phyloP scores from a whole-genome alignment of 139 green algal species.

The Chlamydomonas eustigma region DNA sequence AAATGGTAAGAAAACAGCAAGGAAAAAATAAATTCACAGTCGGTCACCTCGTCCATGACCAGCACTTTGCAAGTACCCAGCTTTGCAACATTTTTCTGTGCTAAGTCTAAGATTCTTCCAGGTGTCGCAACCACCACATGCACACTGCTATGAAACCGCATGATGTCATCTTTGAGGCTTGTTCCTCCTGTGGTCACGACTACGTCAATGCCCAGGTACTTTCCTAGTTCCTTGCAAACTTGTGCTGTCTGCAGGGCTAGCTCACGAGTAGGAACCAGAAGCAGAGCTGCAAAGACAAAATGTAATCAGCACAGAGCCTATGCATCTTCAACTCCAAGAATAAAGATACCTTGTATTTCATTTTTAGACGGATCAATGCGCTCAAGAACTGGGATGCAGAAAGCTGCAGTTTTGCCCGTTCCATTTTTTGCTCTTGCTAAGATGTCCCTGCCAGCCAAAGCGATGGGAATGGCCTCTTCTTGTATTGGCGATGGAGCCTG shows the following conservation, averaged over 20 bases:
- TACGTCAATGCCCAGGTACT: slow-evolving; percentile 83
- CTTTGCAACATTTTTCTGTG: slow-evolving; percentile 91
- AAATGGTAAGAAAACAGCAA: not conserved
- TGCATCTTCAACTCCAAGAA: not conserved
- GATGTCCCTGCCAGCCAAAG: slow-evolving; percentile 94
- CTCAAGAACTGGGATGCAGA: slow-evolving; percentile 96
- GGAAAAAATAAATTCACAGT: not conserved
- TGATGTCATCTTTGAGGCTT: slow-evolving; percentile 96
- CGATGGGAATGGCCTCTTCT: slow-evolving; percentile 98
- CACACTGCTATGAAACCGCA: slow-evolving; percentile 86
- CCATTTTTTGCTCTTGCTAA: slow-evolving; percentile 99
- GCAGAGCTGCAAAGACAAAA: slow-evolving; percentile 75
- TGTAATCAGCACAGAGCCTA: not conserved
- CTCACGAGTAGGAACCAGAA: slow-evolving; percentile 97
- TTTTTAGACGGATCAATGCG: slow-evolving; percentile 83
- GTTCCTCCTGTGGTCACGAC: slow-evolving; percentile 98
- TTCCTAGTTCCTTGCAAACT: slow-evolving; percentile 95
- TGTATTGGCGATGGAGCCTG: slow-evolving; percentile 83
- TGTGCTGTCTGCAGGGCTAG: slow-evolving; percentile 96
- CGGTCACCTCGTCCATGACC: slow-evolving; percentile 94
- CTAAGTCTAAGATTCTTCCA: slow-evolving; percentile 94
- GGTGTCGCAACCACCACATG: slow-evolving; percentile 89
- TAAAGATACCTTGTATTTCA: slow-evolving; percentile 81
- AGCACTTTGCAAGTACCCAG: slow-evolving; percentile 81
- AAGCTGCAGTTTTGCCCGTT: slow-evolving; percentile 99